Percentiles rank a stretch among this genome's conserved stretches.
phyloP scores from a whole-genome alignment of 345 rosid genomes.

The Erysimum cheiranthoides region DNA sequence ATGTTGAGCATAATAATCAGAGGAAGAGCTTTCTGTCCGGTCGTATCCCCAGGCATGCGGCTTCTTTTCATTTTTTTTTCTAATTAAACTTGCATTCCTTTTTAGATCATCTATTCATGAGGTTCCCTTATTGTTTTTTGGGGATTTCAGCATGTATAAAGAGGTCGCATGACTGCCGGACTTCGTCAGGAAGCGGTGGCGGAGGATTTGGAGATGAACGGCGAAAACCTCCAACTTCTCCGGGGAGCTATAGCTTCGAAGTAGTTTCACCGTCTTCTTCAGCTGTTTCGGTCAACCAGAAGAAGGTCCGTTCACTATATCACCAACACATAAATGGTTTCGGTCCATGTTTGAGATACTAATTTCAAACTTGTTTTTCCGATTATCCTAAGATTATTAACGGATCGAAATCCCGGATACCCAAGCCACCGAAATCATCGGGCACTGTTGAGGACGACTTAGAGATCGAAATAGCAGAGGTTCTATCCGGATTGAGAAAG shows the following conservation, averaged over 20 bases:
- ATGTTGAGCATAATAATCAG: slow-evolving; percentile 33
- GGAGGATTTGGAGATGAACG: slow-evolving; percentile 49
- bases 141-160: slow-evolving; percentile 54
- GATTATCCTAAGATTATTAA: slow-evolving; percentile 41
- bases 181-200: slow-evolving; percentile 53
- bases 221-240: slow-evolving; percentile 47
- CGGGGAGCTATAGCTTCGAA: slow-evolving; percentile 51
- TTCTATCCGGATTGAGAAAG: slow-evolving; percentile 56
- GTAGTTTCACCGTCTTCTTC: slow-evolving; percentile 55
- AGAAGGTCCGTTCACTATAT: slow-evolving; percentile 46
- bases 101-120: slow-evolving; percentile 19
- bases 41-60: slow-evolving; percentile 34
- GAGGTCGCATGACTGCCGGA: slow-evolving; percentile 62
- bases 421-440: slow-evolving; percentile 48
- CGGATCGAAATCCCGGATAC: slow-evolving; percentile 51
- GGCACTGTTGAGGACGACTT: slow-evolving; percentile 54
- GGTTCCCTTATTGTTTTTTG: neutral
- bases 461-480: slow-evolving; percentile 73
- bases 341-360: neutral
- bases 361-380: neutral
- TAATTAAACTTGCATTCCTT: neutral
- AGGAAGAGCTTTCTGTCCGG: slow-evolving; percentile 33
- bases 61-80: slow-evolving; percentile 1
- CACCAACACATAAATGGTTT: neutral
- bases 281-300: slow-evolving; percentile 53